These are phyloP conservation scores for Nicotiana knightiana DNA, from an alignment of 257 asterid genomes.

Conservation along the genomic window DNA sequence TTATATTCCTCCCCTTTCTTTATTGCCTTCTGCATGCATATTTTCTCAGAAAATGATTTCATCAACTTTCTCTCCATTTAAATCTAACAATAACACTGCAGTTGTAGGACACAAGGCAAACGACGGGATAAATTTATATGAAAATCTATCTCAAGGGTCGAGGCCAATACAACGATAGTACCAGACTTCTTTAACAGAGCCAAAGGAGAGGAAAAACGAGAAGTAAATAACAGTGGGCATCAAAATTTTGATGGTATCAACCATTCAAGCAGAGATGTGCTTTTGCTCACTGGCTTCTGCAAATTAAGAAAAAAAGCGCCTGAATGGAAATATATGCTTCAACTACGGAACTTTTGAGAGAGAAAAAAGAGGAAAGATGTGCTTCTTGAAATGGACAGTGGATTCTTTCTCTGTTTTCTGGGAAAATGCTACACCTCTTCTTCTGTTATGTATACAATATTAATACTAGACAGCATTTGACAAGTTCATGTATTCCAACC, in stretches of 20 bases:
- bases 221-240: not conserved
- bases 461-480: not conserved
- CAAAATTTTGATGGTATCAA: not conserved
- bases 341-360: not conserved
- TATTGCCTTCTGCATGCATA: not conserved
- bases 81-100: constrained; percentile 1
- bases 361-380: not conserved
- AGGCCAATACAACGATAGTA: not conserved
- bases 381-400: not conserved
- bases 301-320: not conserved
- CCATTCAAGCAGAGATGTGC: not conserved
- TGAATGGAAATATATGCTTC: not conserved
- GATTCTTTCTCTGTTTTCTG: constrained; percentile 2
- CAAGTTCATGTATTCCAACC: not conserved
- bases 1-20: not conserved
- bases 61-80: not conserved
- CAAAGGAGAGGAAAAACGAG: not conserved
- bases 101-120: not conserved
- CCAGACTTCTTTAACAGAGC: constrained; percentile 16
- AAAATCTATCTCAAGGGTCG: too few relatives aligned
- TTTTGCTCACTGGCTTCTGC: not conserved
- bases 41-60: not conserved
- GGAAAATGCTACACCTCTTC: not conserved
- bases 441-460: not conserved
- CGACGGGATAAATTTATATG: not conserved